A percentile compares a stretch with the other conserved stretches of the same genome.
phyloP scores from a whole-genome alignment of 2,329 filamentous ascomycete species.

The Xylaria digitata region DNA sequence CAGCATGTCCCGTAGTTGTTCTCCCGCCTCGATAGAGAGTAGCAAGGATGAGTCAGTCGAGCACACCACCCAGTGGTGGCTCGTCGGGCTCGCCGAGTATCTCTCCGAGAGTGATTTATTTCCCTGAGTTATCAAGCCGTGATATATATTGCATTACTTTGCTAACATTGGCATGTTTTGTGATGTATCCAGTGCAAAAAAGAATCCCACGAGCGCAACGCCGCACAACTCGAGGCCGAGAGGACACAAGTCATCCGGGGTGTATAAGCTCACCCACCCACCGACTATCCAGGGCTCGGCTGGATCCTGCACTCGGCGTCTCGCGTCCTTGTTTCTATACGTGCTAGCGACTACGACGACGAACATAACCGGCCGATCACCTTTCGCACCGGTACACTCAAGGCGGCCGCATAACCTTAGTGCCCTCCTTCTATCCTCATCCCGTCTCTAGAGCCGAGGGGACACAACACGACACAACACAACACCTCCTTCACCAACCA shows the following conservation, averaged over 20 bases:
- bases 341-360: background rate
- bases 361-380: background rate
- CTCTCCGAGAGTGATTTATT: conserved; percentile 45
- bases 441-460: background rate
- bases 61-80: conserved; percentile 52
- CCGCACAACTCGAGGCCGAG: conserved; percentile 90
- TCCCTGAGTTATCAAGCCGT: conserved; percentile 41
- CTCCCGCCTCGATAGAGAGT: background rate
- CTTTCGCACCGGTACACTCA: background rate
- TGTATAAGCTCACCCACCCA: conserved; percentile 65
- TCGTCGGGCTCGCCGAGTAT: conserved; percentile 55
- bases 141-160: background rate
- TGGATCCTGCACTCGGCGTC: background rate
- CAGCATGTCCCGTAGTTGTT: background rate
- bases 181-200: conserved; percentile 79
- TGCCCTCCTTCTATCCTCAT: background rate
- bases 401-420: background rate
- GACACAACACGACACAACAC: conserved; percentile 7
- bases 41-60: background rate
- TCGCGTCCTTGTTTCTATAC: background rate
- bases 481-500: conserved; percentile 2
- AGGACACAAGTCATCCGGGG: conserved; percentile 94
- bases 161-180: conserved; percentile 52
- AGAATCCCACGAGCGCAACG: conserved; percentile 94
- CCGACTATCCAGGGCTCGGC: background rate